These are phyloP conservation scores for Gelatoporia subvermispora DNA, from an alignment of 768 basidiomycete species.

Conservation along the genomic window DNA sequence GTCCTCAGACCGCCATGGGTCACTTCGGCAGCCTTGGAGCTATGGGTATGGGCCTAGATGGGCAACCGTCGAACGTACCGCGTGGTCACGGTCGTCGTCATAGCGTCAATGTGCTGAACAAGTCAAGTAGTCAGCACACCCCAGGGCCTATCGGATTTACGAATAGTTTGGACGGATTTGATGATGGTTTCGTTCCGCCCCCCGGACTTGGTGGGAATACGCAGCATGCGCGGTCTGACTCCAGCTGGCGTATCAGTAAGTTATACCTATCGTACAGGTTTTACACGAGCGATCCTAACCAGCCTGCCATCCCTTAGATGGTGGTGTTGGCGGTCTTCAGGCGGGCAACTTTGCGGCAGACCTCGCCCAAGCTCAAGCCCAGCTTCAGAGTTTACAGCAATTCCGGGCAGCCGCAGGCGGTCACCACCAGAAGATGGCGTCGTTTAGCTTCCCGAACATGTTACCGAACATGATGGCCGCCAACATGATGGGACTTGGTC, in stretches of 20 bases:
- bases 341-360: conserved; percentile 66
- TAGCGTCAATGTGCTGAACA: conserved; percentile 89
- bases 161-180: conserved; percentile 61
- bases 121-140: conserved; percentile 45
- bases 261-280: conserved; percentile 11
- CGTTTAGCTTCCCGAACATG: conserved; percentile 98
- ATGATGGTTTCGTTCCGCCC: conserved; percentile 73
- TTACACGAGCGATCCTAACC: not conserved
- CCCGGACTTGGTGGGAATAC: conserved; percentile 62
- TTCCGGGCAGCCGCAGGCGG: conserved; percentile 94
- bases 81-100: conserved; percentile 86
- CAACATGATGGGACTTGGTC: conserved; percentile 88
- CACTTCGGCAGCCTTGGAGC: conserved; percentile 57
- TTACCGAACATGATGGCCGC: conserved; percentile 96
- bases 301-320: conserved; percentile 40
- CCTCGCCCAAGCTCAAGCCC: conserved; percentile 95
- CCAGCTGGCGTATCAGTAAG: conserved; percentile 88
- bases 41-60: conserved; percentile 52
- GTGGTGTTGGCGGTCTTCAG: conserved; percentile 64
- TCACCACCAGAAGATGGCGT: conserved; percentile 95
- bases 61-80: conserved; percentile 60
- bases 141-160: conserved; percentile 46
- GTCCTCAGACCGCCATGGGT: conserved; percentile 55
- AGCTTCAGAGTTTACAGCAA: conserved; percentile 91
- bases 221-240: conserved; percentile 70